Evolutionary conservation across 139 green algal genomes (phyloP), one percentile per base, ranked within the genome.

Genomic region (Yamagishiella unicocca): DNA sequence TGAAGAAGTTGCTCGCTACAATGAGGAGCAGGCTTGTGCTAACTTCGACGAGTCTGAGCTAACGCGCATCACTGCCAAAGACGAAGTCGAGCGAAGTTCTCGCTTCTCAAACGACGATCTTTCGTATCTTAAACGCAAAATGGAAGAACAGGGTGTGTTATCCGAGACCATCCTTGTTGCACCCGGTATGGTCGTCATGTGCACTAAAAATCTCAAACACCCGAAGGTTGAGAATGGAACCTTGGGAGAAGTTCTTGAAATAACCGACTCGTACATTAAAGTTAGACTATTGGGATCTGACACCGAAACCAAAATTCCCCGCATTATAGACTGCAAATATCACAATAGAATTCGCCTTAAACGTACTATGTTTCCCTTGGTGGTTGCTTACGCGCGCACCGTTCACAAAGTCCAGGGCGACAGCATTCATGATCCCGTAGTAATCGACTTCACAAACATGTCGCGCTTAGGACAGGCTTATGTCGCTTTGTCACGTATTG

Each of bases 391-490:
- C 35, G 70, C 70, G 14, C 70, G 70, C 19, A 77, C 70, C 6
- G 70, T 77, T 22, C 70, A 77, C 70, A 58, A 58, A 3, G 70
- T 77, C 5, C 70, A 77, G 70, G 70, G 70, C 21, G 70, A 77
- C 40, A 77, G 38, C n/a, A 77, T 77, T 25, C 22, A 7, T 9
- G 70, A 77, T 40, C 70, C 38, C 21, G 40, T 77, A 12, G 38
- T 58, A 2, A 17, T 77, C 35, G 70, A 77, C 40, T 77, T 77
- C 22, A 77, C 40, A 25, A 55, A 77, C 40, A 77, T 77, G 70
- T 12, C 40, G 4, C 70, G 40, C 24, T 37, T 58, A 4, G 70
- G 70, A 2, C 70, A 77, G 24, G 70, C 70, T n/a, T n/a, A n/a
- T n/a, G n/a, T n/a, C n/a, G n/a, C n/a, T n/a, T n/a, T n/a, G n/a